Percentiles rank a stretch among this genome's conserved stretches.
Conservation (phyloP, 179 eudicot species). For the Beta corolliflora region DNA sequence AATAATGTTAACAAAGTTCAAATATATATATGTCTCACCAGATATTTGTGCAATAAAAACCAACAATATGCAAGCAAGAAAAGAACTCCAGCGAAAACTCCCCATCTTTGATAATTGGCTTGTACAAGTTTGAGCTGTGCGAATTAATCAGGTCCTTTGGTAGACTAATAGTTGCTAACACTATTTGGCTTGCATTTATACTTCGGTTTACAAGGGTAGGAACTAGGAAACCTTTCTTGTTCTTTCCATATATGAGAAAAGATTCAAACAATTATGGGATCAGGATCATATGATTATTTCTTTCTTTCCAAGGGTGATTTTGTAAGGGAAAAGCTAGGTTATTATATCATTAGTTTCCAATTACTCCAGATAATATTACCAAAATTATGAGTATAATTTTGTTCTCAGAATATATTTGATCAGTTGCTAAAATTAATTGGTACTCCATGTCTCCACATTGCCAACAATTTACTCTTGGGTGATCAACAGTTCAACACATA, state of each 20-base stretch:
- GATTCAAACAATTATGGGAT: too few species aligned
- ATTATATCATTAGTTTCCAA: background rate
- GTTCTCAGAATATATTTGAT: background rate
- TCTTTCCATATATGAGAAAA: too few species aligned
- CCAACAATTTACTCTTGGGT: too few species aligned
- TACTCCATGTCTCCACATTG: too few species aligned
- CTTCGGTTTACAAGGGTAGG: background rate
- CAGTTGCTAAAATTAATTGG: too few species aligned
- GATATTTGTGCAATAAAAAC: constrained; percentile 12
- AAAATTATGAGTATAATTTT: background rate
- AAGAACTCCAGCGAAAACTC: background rate
- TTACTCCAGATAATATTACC: background rate
- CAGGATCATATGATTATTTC: too few species aligned
- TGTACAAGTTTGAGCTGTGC: background rate
- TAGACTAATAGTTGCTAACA: background rate
- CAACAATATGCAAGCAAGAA: constrained; percentile 14
- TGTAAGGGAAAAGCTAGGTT: background rate
- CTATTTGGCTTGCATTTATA: background rate
- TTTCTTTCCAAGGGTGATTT: too few species aligned
- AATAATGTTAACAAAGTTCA: too few species aligned
- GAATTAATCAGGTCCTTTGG: too few species aligned
- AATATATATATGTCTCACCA: constrained; percentile 3
- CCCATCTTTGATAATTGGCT: background rate
- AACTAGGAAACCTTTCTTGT: too few species aligned
- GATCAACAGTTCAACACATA: too few species aligned